phyloP scores from a whole-genome alignment of 345 rosid genomes.

The Diplotaxis tenuifolia region DNA sequence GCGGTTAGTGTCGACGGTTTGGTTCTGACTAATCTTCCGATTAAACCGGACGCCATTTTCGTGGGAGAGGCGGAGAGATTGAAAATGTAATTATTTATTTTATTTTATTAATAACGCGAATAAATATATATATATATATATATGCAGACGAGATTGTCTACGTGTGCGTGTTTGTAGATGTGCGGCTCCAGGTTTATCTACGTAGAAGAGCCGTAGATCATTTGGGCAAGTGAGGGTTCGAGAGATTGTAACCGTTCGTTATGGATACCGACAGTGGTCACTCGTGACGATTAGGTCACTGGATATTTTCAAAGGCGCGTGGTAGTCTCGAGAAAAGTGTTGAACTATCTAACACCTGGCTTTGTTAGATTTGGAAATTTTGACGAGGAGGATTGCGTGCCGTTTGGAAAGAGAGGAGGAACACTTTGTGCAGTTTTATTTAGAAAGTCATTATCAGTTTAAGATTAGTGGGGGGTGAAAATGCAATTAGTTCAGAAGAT shows the following conservation, averaged over 20 bases:
- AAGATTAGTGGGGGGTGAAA: not conserved
- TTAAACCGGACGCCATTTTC: slow-evolving; percentile 55
- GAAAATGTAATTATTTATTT: too few species aligned
- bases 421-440: slow-evolving; percentile 11
- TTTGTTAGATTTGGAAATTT: not conserved
- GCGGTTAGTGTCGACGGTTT: slow-evolving; percentile 28
- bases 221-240: not conserved
- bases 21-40: slow-evolving; percentile 42
- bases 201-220: slow-evolving; percentile 36
- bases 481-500: not conserved
- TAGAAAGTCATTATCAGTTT: not conserved
- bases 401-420: not conserved
- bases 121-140: too few species aligned
- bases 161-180: slow-evolving; percentile 23
- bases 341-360: slow-evolving; percentile 8
- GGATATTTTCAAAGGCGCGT: slow-evolving; percentile 34
- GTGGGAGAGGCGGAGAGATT: not conserved
- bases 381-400: not conserved
- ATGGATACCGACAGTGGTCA: not conserved
- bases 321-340: slow-evolving; percentile 23
- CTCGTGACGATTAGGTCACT: slow-evolving; percentile 27
- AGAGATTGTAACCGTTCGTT: slow-evolving; percentile 17
- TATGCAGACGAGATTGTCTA: too few species aligned
- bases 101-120: too few species aligned
- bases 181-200: slow-evolving; percentile 30